These are phyloP conservation scores for Chalciporus piperatoides DNA, from an alignment of 1,284 basidiomycete species.

Conservation along the genomic window DNA sequence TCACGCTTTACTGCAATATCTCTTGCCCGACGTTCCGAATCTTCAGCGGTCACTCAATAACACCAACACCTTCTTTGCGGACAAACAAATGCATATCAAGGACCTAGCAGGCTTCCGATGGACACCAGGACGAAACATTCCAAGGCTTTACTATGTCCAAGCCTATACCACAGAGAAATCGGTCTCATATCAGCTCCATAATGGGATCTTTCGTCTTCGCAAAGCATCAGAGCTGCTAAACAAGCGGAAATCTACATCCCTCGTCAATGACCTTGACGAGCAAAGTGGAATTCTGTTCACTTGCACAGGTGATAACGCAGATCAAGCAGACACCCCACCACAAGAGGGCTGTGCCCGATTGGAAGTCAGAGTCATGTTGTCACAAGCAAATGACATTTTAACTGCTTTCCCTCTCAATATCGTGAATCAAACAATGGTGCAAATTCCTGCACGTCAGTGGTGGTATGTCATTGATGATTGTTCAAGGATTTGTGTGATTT, in stretches of 20 bases:
- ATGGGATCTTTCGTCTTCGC: background rate
- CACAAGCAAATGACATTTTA: background rate
- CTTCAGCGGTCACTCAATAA: background rate
- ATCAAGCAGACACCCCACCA: background rate
- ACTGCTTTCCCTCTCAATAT: background rate
- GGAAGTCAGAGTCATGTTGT: conserved; percentile 4
- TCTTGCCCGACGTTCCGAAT: background rate
- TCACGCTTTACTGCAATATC: background rate
- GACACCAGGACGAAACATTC: background rate
- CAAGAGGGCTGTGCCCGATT: conserved; percentile 7
- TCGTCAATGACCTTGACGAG: background rate
- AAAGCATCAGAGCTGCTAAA: background rate
- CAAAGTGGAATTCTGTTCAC: conserved; percentile 4
- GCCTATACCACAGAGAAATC: conserved; percentile 17
- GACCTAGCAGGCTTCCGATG: conserved; percentile 9
- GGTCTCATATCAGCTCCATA: conserved; percentile 15
- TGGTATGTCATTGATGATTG: conserved; percentile 5
- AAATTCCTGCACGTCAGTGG: conserved; percentile 3
- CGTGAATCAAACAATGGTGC: background rate
- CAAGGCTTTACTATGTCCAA: conserved; percentile 7
- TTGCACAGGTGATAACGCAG: background rate
- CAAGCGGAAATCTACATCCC: rapidly evolving
- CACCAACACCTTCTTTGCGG: background rate
- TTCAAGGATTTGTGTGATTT: background rate
- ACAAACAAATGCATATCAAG: conserved; percentile 14